Evolutionary conservation across 345 rosid genomes (phyloP).

Genomic region (Eucalyptus melliodora): DNA sequence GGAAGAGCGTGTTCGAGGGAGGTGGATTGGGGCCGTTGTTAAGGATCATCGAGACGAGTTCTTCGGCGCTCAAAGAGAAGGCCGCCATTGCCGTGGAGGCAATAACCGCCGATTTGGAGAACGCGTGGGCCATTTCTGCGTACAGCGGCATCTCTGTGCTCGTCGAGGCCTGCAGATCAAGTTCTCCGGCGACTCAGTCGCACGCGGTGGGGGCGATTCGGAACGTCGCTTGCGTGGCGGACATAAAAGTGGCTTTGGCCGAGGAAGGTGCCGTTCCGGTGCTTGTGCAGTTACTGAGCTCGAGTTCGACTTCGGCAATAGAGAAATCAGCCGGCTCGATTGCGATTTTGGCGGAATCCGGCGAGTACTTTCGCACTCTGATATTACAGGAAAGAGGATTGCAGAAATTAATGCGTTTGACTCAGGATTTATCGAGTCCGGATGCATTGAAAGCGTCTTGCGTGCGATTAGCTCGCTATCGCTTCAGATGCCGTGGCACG

Average conservation of each 20-base stretch:
- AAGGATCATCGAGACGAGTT: slow-evolving; percentile 50
- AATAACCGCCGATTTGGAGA: slow-evolving; percentile 54
- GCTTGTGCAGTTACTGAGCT: slow-evolving; percentile 29
- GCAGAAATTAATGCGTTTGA: slow-evolving; percentile 35
- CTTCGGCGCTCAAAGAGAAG: slow-evolving; percentile 42
- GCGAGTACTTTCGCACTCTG: slow-evolving; percentile 43
- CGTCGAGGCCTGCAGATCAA: slow-evolving; percentile 61
- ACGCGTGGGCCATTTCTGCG: slow-evolving; percentile 63
- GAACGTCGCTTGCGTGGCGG: slow-evolving; percentile 46
- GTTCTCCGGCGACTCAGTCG: slow-evolving; percentile 30
- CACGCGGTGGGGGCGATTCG: slow-evolving; percentile 53
- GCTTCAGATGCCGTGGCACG: slow-evolving; percentile 11
- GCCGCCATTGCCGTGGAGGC: slow-evolving; percentile 66
- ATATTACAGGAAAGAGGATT: slow-evolving; percentile 54
- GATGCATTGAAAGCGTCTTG: slow-evolving; percentile 29
- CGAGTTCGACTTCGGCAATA: slow-evolving; percentile 16
- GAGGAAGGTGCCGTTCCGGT: slow-evolving; percentile 74
- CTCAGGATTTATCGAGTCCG: slow-evolving; percentile 25
- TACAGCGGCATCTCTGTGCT: slow-evolving; percentile 53
- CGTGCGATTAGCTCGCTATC: slow-evolving; percentile 36
- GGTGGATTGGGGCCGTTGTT: slow-evolving; percentile 72
- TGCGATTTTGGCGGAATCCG: slow-evolving; percentile 46
- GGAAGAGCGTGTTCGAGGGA: slow-evolving; percentile 50
- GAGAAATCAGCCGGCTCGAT: slow-evolving; percentile 45
- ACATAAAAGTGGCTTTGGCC: slow-evolving; percentile 35